phyloP scores from a whole-genome alignment of 2,329 filamentous ascomycete species.

The Chaetomium sp. region DNA sequence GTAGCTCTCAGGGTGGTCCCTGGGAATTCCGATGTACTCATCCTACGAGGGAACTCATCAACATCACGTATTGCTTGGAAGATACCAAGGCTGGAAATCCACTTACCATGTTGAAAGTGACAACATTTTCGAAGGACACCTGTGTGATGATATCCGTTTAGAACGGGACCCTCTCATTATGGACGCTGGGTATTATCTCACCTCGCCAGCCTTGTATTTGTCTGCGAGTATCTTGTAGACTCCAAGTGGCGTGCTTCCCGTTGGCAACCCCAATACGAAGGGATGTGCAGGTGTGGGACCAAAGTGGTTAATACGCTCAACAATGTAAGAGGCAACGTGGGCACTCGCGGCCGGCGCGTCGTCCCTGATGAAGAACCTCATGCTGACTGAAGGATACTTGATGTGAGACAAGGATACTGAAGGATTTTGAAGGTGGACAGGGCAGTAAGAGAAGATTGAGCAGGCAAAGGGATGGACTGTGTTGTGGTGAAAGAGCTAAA shows the following conservation, averaged over 20 bases:
- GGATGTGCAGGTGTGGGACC: conserved; percentile 56
- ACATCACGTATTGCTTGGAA: neutral
- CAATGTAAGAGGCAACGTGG: conserved; percentile 67
- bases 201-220: conserved; percentile 50
- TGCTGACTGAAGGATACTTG: conserved; percentile 29
- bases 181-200: conserved; percentile 4
- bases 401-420: neutral
- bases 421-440: no score
- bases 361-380: conserved; percentile 69
- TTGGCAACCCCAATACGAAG: conserved; percentile 68
- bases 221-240: conserved; percentile 64
- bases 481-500: no score
- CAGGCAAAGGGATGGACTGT: no score
- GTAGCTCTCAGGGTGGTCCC: conserved; percentile 70
- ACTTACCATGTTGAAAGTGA: conserved; percentile 54
- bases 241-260: conserved; percentile 62
- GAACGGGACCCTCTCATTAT: neutral
- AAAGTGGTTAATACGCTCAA: conserved; percentile 65
- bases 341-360: conserved; percentile 54
- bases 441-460: no score
- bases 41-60: conserved; percentile 46
- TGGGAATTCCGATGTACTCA: conserved; percentile 67
- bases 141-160: conserved; percentile 3
- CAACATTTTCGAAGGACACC: conserved; percentile 53
- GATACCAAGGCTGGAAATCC: neutral